Evolutionary conservation across 352 stramenopile genomes (phyloP), one percentile per base, ranked within the genome.

Genomic region (Albugo candida): DNA sequence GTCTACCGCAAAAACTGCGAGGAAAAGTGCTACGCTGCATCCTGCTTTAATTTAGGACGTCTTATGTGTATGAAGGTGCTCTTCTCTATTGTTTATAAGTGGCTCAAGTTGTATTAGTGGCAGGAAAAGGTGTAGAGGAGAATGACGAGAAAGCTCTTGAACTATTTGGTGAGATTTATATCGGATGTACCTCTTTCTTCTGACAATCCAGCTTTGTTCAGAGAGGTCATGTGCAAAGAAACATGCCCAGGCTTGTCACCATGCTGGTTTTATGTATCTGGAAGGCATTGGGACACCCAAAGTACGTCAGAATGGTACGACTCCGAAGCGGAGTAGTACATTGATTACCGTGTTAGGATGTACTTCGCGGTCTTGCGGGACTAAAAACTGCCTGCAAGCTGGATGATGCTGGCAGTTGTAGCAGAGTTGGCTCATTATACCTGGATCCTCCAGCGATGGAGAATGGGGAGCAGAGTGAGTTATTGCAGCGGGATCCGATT

Each of bases 1-100:
- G 80, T 87, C 64, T 89, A 87, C 53, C 58, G 79, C 58, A 63
- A 78, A 46, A 92, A 92, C 54, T 92, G 79, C 58, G 62, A 60
- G 42, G 82, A 83, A 61, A 86, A 83, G 48, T 60, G 60, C 20
- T 88, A 89, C 52, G 52, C 67, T 1, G 76, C 76, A 41, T 92
- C 79, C 20, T 92, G 79, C 49, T 92, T 92, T 55, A 89, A 89
- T 51, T 67, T 89, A 40, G 79, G 79, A 4, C 68, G 76, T 10
- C 65, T 92, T 18, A 79, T 78, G 46, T 61, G 78, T 92, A 64
- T 37, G 70, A 24, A 10, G 3, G 38, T n/a, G n/a, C n/a, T n/a
- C 24, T 31, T 31, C 24, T 31, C 3, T 31, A 31, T 31, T 3
- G 24, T 3, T 31, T 3, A 31, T 31, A 31, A 31, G 8, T 10